phyloP scores from a whole-genome alignment of 208 protist species.

The Endotrypanum monterogeii region DNA sequence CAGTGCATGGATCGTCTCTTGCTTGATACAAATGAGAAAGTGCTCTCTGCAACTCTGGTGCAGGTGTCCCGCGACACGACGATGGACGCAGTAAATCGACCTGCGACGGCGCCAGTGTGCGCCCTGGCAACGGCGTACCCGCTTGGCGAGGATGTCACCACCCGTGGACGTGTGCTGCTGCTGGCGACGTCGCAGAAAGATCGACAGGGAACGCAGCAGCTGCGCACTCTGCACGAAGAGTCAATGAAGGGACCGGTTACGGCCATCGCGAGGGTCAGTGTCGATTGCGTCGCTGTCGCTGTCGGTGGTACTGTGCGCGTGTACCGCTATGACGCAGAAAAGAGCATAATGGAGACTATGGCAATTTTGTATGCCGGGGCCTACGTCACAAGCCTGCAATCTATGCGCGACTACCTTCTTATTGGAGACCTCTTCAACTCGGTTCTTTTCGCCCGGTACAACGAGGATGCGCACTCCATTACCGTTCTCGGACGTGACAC shows the following conservation, averaged over 20 bases:
- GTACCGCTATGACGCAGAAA: conserved; percentile 66
- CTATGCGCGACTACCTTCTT: conserved; percentile 78
- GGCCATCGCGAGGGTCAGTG: conserved; percentile 47
- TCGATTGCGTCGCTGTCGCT: conserved; percentile 66
- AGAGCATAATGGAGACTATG: conserved; percentile 58
- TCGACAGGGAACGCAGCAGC: conserved; percentile 19
- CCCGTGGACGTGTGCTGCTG: conserved; percentile 69
- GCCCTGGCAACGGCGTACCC: conserved; percentile 86
- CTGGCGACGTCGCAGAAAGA: conserved; percentile 42
- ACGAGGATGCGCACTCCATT: conserved; percentile 74
- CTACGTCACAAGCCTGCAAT: conserved; percentile 76
- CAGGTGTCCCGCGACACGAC: conserved; percentile 56
- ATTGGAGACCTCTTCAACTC: conserved; percentile 81
- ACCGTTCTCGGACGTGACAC: conserved; percentile 73
- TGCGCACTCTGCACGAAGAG: conserved; percentile 73
- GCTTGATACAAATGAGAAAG: conserved; percentile 87
- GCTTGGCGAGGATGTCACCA: conserved; percentile 85
- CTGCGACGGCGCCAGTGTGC: conserved; percentile 58
- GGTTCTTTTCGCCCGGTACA: conserved; percentile 74
- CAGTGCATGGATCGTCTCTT: conserved; percentile 36
- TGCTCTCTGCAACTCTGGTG: conserved; percentile 60
- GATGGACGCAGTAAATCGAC: conserved; percentile 27
- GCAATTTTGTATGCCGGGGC: conserved; percentile 84
- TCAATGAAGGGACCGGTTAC: conserved; percentile 81
- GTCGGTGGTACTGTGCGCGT: conserved; percentile 87